Evolutionary conservation across 129 eudicot species (phyloP).

Genomic region (Chrysanthemum seticuspe): DNA sequence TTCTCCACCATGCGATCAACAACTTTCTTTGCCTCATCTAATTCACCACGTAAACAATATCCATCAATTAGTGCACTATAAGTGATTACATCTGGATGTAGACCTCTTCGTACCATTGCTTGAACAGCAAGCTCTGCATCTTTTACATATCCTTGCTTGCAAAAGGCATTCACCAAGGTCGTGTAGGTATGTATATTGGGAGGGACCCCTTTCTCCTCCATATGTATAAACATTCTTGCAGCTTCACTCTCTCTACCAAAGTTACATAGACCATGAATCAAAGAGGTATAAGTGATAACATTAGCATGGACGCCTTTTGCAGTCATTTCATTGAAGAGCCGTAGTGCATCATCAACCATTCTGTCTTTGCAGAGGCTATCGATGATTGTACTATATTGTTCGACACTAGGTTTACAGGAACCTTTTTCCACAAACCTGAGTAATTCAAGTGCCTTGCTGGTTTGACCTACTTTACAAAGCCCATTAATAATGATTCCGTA

Average conservation of each 20-base stretch:
- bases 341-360: conserved; percentile 37
- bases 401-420: conserved; percentile 23
- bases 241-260: conserved; percentile 30
- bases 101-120: conserved; percentile 24
- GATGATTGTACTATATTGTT: conserved; percentile 27
- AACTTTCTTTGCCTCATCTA: conserved; percentile 33
- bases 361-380: conserved; percentile 36
- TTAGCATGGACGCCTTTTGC: conserved; percentile 31
- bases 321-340: conserved; percentile 30
- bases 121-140: conserved; percentile 20
- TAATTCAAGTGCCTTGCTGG: conserved; percentile 32
- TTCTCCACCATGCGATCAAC: conserved; percentile 23
- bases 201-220: conserved; percentile 28
- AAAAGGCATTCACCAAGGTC: conserved; percentile 29
- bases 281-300: conserved; percentile 40
- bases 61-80: conserved; percentile 43
- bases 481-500: conserved; percentile 38
- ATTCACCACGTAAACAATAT: conserved; percentile 45
- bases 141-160: conserved; percentile 29
- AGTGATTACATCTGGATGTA: conserved; percentile 30
- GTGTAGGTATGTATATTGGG: conserved; percentile 19
- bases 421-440: conserved; percentile 31
- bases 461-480: conserved; percentile 35
- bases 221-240: conserved; percentile 15
- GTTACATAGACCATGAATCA: conserved; percentile 43